Conservation (phyloP, 352 stramenopile genomes). For the Phytophthora meadii region DNA sequence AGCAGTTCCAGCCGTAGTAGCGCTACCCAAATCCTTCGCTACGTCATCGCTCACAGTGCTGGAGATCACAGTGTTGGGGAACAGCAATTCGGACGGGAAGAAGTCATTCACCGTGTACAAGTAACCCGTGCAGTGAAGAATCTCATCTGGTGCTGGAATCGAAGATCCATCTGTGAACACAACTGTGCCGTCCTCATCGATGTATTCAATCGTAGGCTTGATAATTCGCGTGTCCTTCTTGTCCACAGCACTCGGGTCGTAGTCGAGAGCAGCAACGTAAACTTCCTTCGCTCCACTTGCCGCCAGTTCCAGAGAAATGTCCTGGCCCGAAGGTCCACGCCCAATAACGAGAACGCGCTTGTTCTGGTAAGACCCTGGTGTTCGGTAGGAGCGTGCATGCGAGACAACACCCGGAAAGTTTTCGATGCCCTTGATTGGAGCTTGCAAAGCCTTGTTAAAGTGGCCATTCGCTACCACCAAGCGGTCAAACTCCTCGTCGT, state of each 20-base stretch:
- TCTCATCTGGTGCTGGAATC: slow-evolving; percentile 53
- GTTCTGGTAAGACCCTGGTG: slow-evolving; percentile 37
- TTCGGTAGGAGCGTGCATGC: slow-evolving; percentile 60
- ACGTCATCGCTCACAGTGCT: slow-evolving; percentile 25
- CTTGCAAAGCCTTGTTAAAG: slow-evolving; percentile 60
- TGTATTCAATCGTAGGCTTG: slow-evolving; percentile 54
- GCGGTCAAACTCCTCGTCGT: slow-evolving; percentile 69
- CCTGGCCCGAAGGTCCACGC: slow-evolving; percentile 64
- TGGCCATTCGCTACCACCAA: slow-evolving; percentile 76
- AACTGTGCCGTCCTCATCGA: slow-evolving; percentile 48
- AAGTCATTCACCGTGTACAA: slow-evolving; percentile 65
- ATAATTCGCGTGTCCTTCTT: slow-evolving; percentile 45
- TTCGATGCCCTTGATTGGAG: slow-evolving; percentile 57
- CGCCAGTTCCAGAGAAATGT: slow-evolving; percentile 75
- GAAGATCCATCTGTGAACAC: slow-evolving; percentile 59
- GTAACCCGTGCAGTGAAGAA: slow-evolving; percentile 80
- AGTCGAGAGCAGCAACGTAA: slow-evolving; percentile 56
- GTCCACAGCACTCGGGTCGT: slow-evolving; percentile 28
- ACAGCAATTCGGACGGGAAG: slow-evolving; percentile 48
- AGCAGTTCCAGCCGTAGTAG: slow-evolving; percentile 28
- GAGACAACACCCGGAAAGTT: slow-evolving; percentile 42
- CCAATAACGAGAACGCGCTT: slow-evolving; percentile 75
- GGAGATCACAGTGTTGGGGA: slow-evolving; percentile 27
- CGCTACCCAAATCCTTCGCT: slow-evolving; percentile 32
- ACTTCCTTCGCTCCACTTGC: slow-evolving; percentile 45